Base-by-base conservation (phyloP, 1,139 yeast species). In the Kodamaea sp. region DNA sequence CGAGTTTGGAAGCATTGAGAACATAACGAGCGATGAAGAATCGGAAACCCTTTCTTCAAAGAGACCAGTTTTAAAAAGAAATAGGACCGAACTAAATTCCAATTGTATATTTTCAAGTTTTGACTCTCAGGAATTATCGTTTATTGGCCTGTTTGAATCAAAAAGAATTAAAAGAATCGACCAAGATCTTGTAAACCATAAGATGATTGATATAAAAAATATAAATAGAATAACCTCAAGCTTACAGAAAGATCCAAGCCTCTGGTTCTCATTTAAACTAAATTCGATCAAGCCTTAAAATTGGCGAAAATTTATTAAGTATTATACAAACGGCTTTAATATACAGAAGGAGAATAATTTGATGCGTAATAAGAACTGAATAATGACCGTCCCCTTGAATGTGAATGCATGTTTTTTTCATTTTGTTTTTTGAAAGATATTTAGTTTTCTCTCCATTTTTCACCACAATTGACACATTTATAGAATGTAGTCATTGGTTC, bases 401-500 rank as follows among this genome's bases (percentile, higher is more conserved):
- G 22, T n/a, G 9, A n/a, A 12, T 12, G 24, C 10, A 4, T 11
- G 6, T 27, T 7, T 7, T 27, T 10, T 29, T n/a, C n/a, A n/a
- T n/a, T n/a, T 7, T 11, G 6, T 27, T 7, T 7, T 27, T 10
- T 29, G 5, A 11, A 8, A 9, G 12, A 20, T 24, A 20, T 33
- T 51, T 63, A 92, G 54, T 92, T 92, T 57, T 92, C 98, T 67
- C 96, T 84, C 98, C 98, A 92, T 63, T 92, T 95, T 60, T 89
- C 79, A 32, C 89, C 87, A 68, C 98, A 92, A 48, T 79, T 83
- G 34, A 88, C 89, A 69, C 98, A 92, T 63, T 84, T 88, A 63
- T 86, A 88, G 60, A 92, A 92, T 2, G 97, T 90, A 1, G 97
- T 92, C 97, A 92, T 90, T 25, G 97, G 92, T 56, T 79, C 84